Evolutionary conservation across 2,329 filamentous ascomycete genomes (phyloP).

Genomic region (Coniochaeta sp.): DNA sequence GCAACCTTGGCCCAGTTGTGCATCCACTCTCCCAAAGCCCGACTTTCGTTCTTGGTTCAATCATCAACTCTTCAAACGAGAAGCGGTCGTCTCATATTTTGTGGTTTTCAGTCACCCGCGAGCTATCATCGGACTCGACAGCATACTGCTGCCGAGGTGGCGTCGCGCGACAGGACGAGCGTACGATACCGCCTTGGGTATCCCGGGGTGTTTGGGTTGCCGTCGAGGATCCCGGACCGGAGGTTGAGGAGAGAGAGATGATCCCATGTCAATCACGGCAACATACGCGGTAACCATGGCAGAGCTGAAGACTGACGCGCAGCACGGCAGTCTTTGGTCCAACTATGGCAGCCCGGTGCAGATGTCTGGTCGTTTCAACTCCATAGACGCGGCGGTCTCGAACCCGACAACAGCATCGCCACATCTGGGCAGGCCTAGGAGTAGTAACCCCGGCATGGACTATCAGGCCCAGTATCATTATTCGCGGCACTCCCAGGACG

Average conservation of each 20-base stretch:
- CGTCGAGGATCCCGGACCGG: background rate
- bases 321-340: conserved; percentile 51
- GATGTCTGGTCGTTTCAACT: conserved; percentile 42
- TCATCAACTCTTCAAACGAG: conserved; percentile 7
- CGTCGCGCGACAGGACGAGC: background rate
- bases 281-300: conserved; percentile 56
- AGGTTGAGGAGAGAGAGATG: conserved; percentile 27
- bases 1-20: conserved; percentile 25
- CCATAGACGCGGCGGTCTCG: conserved; percentile 41
- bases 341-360: conserved; percentile 49
- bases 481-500: conserved; percentile 46
- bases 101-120: background rate
- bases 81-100: conserved; percentile 3
- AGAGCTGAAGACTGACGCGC: conserved; percentile 53
- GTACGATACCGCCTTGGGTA: background rate
- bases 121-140: background rate
- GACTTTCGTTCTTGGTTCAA: conserved; percentile 20
- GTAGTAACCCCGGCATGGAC: conserved; percentile 39
- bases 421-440: conserved; percentile 42
- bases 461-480: conserved; percentile 39
- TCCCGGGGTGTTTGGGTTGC: background rate
- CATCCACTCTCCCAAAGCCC: conserved; percentile 17
- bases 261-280: conserved; percentile 54
- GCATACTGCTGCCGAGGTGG: background rate
- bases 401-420: conserved; percentile 37